Conservation (phyloP, 2,329 filamentous ascomycete genomes). For the Zasmidium angulare region DNA sequence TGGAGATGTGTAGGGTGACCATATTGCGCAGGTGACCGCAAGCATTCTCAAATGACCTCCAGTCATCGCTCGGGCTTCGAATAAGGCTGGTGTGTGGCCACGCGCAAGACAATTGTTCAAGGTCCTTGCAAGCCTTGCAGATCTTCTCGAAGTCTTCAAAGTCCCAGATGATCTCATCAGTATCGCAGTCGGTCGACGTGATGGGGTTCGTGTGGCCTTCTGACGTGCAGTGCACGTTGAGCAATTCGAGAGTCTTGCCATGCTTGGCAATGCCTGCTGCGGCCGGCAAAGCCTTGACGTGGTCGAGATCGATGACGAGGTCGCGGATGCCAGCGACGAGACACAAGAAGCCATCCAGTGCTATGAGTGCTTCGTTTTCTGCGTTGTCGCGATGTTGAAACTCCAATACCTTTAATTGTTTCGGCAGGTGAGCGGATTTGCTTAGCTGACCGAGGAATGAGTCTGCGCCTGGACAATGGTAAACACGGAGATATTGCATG, state of each 20-base stretch:
- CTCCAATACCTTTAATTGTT: constrained; percentile 46
- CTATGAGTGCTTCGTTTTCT: constrained; percentile 48
- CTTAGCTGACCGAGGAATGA: constrained; percentile 48
- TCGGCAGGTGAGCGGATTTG: constrained; percentile 46
- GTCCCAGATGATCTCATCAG: constrained; percentile 47
- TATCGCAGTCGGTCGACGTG: constrained; percentile 14
- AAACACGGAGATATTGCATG: constrained; percentile 44
- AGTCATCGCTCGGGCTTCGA: constrained; percentile 42
- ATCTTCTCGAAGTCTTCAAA: constrained; percentile 46
- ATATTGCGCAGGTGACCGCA: constrained; percentile 37
- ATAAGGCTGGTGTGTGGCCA: constrained; percentile 48
- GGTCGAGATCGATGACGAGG: constrained; percentile 46
- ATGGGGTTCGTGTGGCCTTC: constrained; percentile 10
- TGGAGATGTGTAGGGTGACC: constrained; percentile 49
- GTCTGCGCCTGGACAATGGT: constrained; percentile 48
- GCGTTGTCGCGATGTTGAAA: constrained; percentile 50
- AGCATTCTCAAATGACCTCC: constrained; percentile 41
- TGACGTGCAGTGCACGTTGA: constrained; percentile 45
- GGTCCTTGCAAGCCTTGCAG: constrained; percentile 43
- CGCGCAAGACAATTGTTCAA: constrained; percentile 49
- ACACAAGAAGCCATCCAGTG: constrained; percentile 50
- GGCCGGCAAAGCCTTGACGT: constrained; percentile 43
- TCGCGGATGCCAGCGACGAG: constrained; percentile 46
- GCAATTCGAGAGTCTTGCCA: constrained; percentile 44
- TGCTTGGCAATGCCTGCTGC: constrained; percentile 47